Evolutionary conservation across 1,284 basidiomycete species (phyloP).

Genomic region (Ceratobasidium sp.): DNA sequence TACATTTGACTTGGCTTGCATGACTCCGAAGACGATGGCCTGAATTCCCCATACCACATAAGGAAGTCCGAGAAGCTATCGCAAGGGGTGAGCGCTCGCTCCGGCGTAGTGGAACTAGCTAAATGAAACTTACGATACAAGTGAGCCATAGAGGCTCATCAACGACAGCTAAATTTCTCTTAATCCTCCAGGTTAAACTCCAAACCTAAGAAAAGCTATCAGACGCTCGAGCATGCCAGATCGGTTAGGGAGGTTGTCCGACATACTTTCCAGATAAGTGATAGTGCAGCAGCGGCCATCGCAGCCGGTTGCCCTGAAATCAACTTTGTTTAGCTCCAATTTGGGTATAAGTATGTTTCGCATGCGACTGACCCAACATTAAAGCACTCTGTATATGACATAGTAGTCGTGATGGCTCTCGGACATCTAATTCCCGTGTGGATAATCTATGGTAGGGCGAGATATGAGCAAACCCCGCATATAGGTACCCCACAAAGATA

Average conservation of each 20-base stretch:
- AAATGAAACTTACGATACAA: conserved; percentile 5
- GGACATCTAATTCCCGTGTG: conserved; percentile 19
- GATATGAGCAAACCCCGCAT: not conserved
- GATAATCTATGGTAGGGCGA: conserved; percentile 1
- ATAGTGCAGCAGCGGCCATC: conserved; percentile 18
- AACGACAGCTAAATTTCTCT: conserved; percentile 10
- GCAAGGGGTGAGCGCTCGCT: not conserved
- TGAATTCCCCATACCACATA: conserved; percentile 10
- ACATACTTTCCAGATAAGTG: conserved; percentile 32
- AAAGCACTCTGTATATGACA: conserved; percentile 38
- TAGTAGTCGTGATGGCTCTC: conserved; percentile 5
- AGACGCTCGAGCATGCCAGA: not conserved
- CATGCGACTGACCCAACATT: conserved; percentile 17
- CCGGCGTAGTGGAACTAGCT: too few species aligned
- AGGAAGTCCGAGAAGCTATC: conserved; percentile 16
- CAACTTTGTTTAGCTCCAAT: not conserved
- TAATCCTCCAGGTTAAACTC: conserved; percentile 36
- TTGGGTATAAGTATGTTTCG: not conserved
- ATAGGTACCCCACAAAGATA: not conserved
- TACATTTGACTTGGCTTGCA: conserved; percentile 12
- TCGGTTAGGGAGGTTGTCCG: too few species aligned
- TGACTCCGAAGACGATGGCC: conserved; percentile 5
- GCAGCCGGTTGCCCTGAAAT: conserved; percentile 11
- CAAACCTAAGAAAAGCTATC: conserved; percentile 18
- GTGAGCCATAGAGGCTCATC: conserved; percentile 31